phyloP scores from a whole-genome alignment of 306 rosid species.

The Coriaria nepalensis region DNA sequence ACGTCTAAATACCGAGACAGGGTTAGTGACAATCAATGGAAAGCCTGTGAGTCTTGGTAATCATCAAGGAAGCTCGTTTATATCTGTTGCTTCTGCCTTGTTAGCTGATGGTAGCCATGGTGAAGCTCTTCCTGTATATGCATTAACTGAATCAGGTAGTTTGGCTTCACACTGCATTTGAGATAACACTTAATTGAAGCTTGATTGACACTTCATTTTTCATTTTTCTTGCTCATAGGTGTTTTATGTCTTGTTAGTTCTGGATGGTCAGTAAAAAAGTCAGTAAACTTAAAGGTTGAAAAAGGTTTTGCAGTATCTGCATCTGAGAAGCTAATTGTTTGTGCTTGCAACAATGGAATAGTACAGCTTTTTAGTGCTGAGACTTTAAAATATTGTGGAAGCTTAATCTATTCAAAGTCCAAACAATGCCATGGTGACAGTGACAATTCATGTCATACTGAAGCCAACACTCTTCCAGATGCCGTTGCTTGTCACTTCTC shows the following conservation, averaged over 20 bases:
- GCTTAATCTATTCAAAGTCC: slow-evolving; percentile 38
- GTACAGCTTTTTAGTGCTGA: slow-evolving; percentile 36
- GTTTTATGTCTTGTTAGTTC: slow-evolving; percentile 41
- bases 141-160: slow-evolving; percentile 61
- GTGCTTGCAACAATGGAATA: slow-evolving; percentile 64
- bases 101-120: slow-evolving; percentile 15
- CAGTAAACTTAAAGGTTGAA: slow-evolving; percentile 45
- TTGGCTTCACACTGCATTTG: slow-evolving; percentile 18
- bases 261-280: slow-evolving; percentile 39
- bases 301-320: slow-evolving; percentile 51
- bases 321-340: slow-evolving; percentile 52
- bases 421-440: slow-evolving; percentile 22
- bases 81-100: slow-evolving; percentile 32
- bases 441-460: slow-evolving; percentile 14
- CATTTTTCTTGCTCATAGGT: slow-evolving; percentile 32
- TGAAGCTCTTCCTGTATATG: slow-evolving; percentile 36
- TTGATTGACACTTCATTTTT: slow-evolving; percentile 15
- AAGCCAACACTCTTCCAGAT: slow-evolving; percentile 42
- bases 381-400: slow-evolving; percentile 41
- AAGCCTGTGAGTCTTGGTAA: slow-evolving; percentile 48
- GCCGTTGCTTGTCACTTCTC: slow-evolving; percentile 68
- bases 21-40: slow-evolving; percentile 30
- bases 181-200: slow-evolving; percentile 10
- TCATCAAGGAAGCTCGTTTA: slow-evolving; percentile 43
- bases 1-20: slow-evolving; percentile 25